These are phyloP conservation scores for Biscogniauxia mediterranea DNA, from an alignment of 2,329 filamentous ascomycete genomes.

Conservation along the genomic window DNA sequence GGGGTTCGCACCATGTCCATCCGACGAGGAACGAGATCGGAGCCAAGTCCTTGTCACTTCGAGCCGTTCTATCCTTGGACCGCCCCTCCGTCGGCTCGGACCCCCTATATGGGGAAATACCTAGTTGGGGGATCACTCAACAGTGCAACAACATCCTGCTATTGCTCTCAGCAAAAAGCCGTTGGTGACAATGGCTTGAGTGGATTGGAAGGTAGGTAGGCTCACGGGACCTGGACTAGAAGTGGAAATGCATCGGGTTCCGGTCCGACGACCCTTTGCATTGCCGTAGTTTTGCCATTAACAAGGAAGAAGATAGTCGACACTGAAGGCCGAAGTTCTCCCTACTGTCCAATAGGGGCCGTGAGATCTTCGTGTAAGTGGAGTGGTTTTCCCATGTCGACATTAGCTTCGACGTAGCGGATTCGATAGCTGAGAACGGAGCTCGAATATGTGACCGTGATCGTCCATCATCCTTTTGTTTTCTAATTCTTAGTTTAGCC, in stretches of 20 bases:
- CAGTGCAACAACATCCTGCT: conserved; percentile 1
- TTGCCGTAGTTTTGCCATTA: conserved; percentile 22
- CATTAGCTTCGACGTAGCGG: no score
- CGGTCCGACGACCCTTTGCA: conserved; percentile 14
- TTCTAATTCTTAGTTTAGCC: no score
- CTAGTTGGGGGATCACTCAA: neutral
- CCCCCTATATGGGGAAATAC: no score
- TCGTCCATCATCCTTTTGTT: no score
- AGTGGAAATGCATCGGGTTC: conserved; percentile 11
- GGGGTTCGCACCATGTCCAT: neutral
- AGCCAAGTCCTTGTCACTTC: neutral
- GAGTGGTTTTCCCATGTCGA: no score
- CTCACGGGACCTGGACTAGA: conserved; percentile 2
- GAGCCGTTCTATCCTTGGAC: no score
- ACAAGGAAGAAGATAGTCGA: conserved; percentile 4
- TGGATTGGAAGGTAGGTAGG: no score
- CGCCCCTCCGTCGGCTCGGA: no score
- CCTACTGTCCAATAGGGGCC: conserved; percentile 2
- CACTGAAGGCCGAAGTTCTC: conserved; percentile 17
- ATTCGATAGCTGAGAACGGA: no score
- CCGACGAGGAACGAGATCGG: neutral
- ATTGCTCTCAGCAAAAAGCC: conserved; percentile 3
- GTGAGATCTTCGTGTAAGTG: neutral
- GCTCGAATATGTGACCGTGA: no score
- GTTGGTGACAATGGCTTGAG: conserved; percentile 7